A percentile compares a stretch with the other conserved stretches of the same genome.
phyloP scores from a whole-genome alignment of 805 yeast genomes.

The Grigorovia yakushimaensis region DNA sequence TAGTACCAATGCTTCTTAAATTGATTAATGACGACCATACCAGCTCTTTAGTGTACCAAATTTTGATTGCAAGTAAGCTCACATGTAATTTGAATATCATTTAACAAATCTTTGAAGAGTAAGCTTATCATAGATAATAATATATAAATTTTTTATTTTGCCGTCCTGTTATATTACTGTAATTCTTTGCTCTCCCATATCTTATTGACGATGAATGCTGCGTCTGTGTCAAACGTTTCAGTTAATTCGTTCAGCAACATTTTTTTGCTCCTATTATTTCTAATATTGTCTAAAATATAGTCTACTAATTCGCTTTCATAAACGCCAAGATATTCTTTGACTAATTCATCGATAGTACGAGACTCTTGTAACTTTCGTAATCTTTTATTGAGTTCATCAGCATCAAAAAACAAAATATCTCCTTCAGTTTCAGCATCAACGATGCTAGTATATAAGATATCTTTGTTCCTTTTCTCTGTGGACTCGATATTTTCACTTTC shows the following conservation, averaged over 20 bases:
- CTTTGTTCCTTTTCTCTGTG: not conserved
- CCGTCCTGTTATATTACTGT: not conserved
- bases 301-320: slow-evolving; percentile 27
- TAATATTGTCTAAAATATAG: slow-evolving; percentile 23
- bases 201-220: slow-evolving; percentile 17
- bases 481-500: not conserved
- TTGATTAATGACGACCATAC: slow-evolving; percentile 14
- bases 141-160: not conserved
- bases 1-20: slow-evolving; percentile 18
- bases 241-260: slow-evolving; percentile 19
- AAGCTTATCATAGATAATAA: not conserved
- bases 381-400: slow-evolving; percentile 10
- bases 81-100: not conserved
- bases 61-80: slow-evolving; percentile 1
- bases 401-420: slow-evolving; percentile 9
- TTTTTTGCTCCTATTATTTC: slow-evolving; percentile 15
- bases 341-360: slow-evolving; percentile 21
- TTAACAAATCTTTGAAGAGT: not conserved
- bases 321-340: slow-evolving; percentile 26
- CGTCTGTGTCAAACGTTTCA: slow-evolving; percentile 29
- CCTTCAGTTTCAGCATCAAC: not conserved
- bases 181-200: slow-evolving; percentile 19
- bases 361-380: slow-evolving; percentile 12
- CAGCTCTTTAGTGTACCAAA: slow-evolving; percentile 15
- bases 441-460: too few species aligned